A percentile compares a stretch with the other conserved stretches of the same genome.
Conservation (phyloP, 768 basidiomycete genomes). For the Cantharellus cinnabarinus region DNA sequence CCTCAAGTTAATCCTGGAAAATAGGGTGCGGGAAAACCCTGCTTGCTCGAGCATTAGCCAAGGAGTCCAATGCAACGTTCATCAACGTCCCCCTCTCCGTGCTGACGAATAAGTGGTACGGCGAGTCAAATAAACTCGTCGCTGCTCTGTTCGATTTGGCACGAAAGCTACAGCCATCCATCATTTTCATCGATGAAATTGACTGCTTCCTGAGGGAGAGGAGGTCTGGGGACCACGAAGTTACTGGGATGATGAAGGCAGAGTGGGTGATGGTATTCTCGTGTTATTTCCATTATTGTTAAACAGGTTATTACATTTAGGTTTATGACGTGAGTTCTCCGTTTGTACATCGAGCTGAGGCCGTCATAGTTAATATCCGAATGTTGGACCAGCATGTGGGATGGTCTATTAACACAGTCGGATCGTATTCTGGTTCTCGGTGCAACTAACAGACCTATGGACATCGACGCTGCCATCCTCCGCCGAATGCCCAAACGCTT, state of each 20-base stretch:
- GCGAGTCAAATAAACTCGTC: conserved; percentile 87
- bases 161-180: conserved; percentile 78
- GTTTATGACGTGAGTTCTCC: conserved; percentile 58
- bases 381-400: conserved; percentile 52
- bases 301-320: background rate
- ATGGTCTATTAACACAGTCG: conserved; percentile 64
- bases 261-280: conserved; percentile 19
- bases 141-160: conserved; percentile 88
- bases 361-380: background rate
- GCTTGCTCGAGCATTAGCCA: conserved; percentile 96
- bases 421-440: conserved; percentile 82
- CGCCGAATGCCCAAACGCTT: conserved; percentile 99
- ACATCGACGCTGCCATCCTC: conserved; percentile 70
- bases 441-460: conserved; percentile 86
- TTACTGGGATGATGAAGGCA: conserved; percentile 96
- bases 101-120: conserved; percentile 67
- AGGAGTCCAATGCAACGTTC: conserved; percentile 92
- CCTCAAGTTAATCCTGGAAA: background rate
- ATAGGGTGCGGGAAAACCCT: conserved; percentile 93
- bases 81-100: conserved; percentile 65
- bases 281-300: background rate
- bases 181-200: conserved; percentile 98
- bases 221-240: conserved; percentile 80
- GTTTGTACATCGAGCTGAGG: conserved; percentile 1
- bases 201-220: conserved; percentile 86